These are phyloP conservation scores for Lyophyllum shimeji DNA, from an alignment of 768 basidiomycete species.

Conservation along the genomic window DNA sequence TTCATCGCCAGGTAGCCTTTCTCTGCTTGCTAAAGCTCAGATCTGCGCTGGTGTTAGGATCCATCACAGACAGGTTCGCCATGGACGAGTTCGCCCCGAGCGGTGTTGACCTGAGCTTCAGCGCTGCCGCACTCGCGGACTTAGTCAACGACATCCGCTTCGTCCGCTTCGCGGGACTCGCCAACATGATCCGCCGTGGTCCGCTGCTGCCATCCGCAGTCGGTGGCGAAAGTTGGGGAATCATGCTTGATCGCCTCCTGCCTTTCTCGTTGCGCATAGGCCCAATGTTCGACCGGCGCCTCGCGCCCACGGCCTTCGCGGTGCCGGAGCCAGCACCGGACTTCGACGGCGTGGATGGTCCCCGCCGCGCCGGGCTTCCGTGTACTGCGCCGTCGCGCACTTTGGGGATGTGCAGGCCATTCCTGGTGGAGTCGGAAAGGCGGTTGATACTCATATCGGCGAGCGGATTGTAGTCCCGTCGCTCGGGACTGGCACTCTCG, in stretches of 20 bases:
- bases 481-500: slow-evolving; percentile 44
- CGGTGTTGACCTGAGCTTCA: slow-evolving; percentile 26
- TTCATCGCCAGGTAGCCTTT: slow-evolving; percentile 62
- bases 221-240: slow-evolving; percentile 63
- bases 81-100: slow-evolving; percentile 23
- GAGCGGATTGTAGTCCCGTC: slow-evolving; percentile 42
- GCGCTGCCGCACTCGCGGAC: slow-evolving; percentile 31
- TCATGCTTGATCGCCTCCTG: slow-evolving; percentile 77
- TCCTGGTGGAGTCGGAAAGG: slow-evolving; percentile 28
- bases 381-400: slow-evolving; percentile 30
- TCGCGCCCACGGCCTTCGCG: slow-evolving; percentile 34
- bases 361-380: slow-evolving; percentile 50
- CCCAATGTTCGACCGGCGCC: slow-evolving; percentile 75
- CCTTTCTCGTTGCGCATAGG: slow-evolving; percentile 72
- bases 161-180: slow-evolving; percentile 59
- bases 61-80: slow-evolving; percentile 26
- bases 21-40: slow-evolving; percentile 43
- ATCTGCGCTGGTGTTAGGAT: slow-evolving; percentile 41
- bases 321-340: slow-evolving; percentile 16
- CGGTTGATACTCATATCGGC: slow-evolving; percentile 71
- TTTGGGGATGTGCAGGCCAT: slow-evolving; percentile 38
- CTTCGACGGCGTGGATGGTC: slow-evolving; percentile 44
- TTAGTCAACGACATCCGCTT: slow-evolving; percentile 57
- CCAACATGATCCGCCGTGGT: slow-evolving; percentile 36
- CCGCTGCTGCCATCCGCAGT: slow-evolving; percentile 33